phyloP scores from a whole-genome alignment of 2,329 filamentous ascomycete species.

The Xylaria sp. region DNA sequence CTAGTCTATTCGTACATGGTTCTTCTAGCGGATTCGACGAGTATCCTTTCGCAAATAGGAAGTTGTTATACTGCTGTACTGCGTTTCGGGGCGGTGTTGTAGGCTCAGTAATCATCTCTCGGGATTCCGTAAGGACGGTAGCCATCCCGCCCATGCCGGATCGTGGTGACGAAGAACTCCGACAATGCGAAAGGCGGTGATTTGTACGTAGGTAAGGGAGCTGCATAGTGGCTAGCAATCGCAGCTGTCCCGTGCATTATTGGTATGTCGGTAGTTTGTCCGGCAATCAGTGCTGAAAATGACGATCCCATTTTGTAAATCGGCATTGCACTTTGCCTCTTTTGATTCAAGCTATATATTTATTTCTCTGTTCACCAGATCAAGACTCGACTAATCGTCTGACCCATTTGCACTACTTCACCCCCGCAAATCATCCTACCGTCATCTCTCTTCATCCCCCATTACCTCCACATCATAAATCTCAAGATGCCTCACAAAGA shows the following conservation, averaged over 20 bases:
- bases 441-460: not conserved
- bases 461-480: not conserved
- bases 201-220: slow-evolving; percentile 15
- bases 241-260: not conserved
- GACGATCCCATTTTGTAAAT: not conserved
- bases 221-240: not conserved
- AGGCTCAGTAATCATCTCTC: slow-evolving; percentile 1
- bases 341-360: not conserved
- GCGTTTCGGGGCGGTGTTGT: slow-evolving; percentile 12
- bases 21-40: too few relatives aligned
- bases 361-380: not conserved
- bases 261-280: not conserved
- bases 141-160: not conserved
- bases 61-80: slow-evolving; percentile 9
- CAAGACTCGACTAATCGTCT: not conserved
- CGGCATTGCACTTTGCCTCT: not conserved
- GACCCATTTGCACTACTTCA: not conserved
- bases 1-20: not conserved
- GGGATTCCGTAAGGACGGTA: not conserved
- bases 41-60: slow-evolving; percentile 11
- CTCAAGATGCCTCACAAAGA: slow-evolving; percentile 43
- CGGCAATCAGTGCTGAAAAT: not conserved
- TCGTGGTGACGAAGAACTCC: not conserved
- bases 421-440: not conserved
- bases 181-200: slow-evolving; percentile 31